Evolutionary conservation across 2,329 filamentous ascomycete genomes (phyloP), one percentile per base, ranked within the genome.

Genomic region (Xylariaceae sp.): DNA sequence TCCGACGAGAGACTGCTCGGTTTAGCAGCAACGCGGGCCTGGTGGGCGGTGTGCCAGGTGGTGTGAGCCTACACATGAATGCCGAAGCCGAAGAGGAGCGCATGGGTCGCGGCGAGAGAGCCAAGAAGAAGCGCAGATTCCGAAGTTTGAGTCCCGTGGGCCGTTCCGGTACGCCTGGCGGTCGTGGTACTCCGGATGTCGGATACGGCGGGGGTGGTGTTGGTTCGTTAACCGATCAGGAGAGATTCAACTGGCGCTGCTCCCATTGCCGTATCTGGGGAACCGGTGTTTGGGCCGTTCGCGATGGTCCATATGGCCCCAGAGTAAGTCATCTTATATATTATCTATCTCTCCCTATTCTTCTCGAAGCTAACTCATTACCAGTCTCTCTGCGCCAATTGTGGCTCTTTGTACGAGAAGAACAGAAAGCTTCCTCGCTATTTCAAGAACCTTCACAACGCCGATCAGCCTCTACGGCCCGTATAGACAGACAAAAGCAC

Each of bases 61-160:
- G 89, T n/a, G 80, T 88, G 51, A 88, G 91, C 1, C 77, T 85
- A 59, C 75, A 77, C 41, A 76, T 78, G 2, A 77, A 81, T 3
- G 76, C 82, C 11, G 76, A 84, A 64, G 75, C 80, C 41, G 83
- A 87, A 65, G 84, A 97, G 70, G 91, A 95, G 70, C 84, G 90
- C 3, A 92, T 97, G 86, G 93, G 93, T 18, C 82, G 93, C 57
- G 93, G 93, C 23, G 93, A 97, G 75, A 80, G 93, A 51, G 94
- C 89, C 68, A 97, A 96, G 82, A 96, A 96, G 81, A 97, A 97
- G 84, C 84, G 90, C 65, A 83, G 92, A 30, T 96, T 97, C 78
- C 84, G 92, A 66, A 96, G 92, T 73, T 74, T 96, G 63, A 95
- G 91, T 70, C 93, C 94, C 0, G 76, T 86, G 17, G 89, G 83